These are phyloP conservation scores for Euryodendron excelsum DNA, from an alignment of 148 eudicot species.

Conservation along the genomic window DNA sequence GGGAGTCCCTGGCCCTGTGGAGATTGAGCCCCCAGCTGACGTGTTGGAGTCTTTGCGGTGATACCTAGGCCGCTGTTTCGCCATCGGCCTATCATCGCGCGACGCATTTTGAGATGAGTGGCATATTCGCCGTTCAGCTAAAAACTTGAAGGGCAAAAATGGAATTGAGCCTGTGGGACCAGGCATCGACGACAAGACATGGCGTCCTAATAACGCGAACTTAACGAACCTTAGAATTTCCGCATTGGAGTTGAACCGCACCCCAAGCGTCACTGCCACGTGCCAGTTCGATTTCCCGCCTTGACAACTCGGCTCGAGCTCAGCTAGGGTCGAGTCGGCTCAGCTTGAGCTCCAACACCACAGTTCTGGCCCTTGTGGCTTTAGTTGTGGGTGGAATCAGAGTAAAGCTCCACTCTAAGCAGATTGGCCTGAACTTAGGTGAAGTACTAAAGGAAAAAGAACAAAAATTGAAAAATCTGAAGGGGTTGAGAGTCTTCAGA, in stretches of 20 bases:
- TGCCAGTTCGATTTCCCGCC: not conserved
- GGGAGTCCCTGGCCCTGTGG: not conserved
- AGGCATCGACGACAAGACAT: not conserved
- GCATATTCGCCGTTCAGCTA: not conserved
- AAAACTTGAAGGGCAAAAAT: not conserved
- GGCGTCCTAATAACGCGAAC: constrained; percentile 18
- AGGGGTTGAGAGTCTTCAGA: too few relatives aligned
- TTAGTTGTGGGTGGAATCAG: too few relatives aligned
- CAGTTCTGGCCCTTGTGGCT: too few relatives aligned
- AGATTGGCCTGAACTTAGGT: too few relatives aligned
- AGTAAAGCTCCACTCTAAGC: too few relatives aligned
- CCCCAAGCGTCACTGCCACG: not conserved
- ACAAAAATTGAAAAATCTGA: too few relatives aligned
- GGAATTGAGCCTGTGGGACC: not conserved
- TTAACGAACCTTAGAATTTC: not conserved
- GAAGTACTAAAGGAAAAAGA: too few relatives aligned
- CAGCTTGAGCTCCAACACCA: too few relatives aligned
- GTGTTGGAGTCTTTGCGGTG: constrained; percentile 32
- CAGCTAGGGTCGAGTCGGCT: too few relatives aligned
- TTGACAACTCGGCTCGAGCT: not conserved
- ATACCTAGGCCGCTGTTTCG: not conserved
- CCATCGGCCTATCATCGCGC: not conserved
- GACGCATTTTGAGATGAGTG: not conserved
- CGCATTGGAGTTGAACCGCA: not conserved
- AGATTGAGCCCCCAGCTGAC: constrained; percentile 13